Conservation (phyloP, 345 rosid genomes). For the Euphorbia lathyris region DNA sequence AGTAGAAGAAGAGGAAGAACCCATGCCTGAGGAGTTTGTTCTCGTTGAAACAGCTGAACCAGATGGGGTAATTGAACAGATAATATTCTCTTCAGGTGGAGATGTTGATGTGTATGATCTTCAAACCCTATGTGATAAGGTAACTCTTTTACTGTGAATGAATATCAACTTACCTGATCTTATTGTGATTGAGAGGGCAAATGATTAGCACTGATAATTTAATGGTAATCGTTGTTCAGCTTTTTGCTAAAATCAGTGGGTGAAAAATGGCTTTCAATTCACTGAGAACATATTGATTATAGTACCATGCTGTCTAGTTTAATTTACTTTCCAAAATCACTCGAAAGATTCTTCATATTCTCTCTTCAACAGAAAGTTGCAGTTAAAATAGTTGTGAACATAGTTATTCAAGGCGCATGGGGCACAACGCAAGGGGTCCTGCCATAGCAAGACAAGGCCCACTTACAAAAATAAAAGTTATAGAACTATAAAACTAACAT, state of each 20-base stretch:
- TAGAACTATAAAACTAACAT: too few relatives aligned
- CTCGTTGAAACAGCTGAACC: slow-evolving; percentile 57
- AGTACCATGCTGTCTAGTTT: neutral
- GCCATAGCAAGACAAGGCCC: too few relatives aligned
- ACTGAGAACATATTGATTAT: neutral
- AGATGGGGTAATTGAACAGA: slow-evolving; percentile 73
- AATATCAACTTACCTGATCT: neutral
- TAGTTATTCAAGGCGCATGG: too few relatives aligned
- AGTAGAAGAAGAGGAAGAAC: slow-evolving; percentile 60
- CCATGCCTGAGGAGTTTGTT: slow-evolving; percentile 64
- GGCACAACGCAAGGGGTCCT: too few relatives aligned
- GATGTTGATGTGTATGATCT: slow-evolving; percentile 91
- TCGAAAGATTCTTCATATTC: neutral
- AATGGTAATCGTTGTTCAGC: neutral
- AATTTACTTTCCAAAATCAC: neutral
- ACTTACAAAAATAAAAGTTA: too few relatives aligned
- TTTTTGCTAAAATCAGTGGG: neutral
- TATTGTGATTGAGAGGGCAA: neutral
- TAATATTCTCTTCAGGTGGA: slow-evolving; percentile 87
- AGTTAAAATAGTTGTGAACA: neutral
- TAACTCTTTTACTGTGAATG: slow-evolving; percentile 9
- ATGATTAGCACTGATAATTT: neutral
- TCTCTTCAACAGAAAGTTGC: neutral
- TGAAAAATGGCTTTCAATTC: neutral
- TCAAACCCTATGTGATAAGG: slow-evolving; percentile 89